Conservation (phyloP, 352 stramenopile genomes). For the Pythium catenulatum region DNA sequence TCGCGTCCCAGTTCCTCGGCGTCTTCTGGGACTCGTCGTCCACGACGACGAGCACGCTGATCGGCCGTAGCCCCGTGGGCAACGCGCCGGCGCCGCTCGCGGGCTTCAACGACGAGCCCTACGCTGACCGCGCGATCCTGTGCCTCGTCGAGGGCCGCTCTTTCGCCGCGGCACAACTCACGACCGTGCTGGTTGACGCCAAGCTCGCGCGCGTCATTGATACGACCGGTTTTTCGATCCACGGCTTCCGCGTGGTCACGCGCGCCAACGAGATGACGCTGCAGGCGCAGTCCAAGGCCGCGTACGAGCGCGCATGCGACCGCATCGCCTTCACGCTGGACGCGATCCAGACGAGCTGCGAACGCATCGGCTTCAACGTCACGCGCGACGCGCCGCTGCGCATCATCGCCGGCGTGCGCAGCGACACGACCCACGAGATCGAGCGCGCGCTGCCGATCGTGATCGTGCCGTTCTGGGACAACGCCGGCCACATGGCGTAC, state of each 20-base stretch:
- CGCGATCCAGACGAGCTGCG: conserved; percentile 45
- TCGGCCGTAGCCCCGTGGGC: neutral
- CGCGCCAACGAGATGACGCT: conserved; percentile 30
- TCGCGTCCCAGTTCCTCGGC: conserved; percentile 58
- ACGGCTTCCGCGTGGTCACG: conserved; percentile 57
- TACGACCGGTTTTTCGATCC: neutral
- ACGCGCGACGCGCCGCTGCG: conserved; percentile 29
- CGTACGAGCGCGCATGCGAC: conserved; percentile 17
- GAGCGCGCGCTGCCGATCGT: conserved; percentile 36
- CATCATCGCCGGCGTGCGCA: conserved; percentile 33
- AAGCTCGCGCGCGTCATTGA: conserved; percentile 1
- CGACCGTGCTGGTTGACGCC: conserved; percentile 1
- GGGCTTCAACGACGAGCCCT: conserved; percentile 66
- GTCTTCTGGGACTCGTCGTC: conserved; percentile 26
- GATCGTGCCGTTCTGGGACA: conserved; percentile 60
- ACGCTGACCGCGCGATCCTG: conserved; percentile 63
- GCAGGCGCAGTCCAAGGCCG: neutral
- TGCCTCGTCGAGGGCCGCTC: conserved; percentile 40
- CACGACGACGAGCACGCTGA: neutral
- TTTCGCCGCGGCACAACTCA: conserved; percentile 59
- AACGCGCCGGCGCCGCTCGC: neutral
- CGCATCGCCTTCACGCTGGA: conserved; percentile 30
- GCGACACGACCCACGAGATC: conserved; percentile 6
- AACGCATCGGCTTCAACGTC: conserved; percentile 49
- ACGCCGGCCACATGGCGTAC: conserved; percentile 1